Percentiles rank a stretch among this genome's conserved stretches.
phyloP scores from a whole-genome alignment of 1,284 basidiomycete species.

The Sporisorium reilianum region DNA sequence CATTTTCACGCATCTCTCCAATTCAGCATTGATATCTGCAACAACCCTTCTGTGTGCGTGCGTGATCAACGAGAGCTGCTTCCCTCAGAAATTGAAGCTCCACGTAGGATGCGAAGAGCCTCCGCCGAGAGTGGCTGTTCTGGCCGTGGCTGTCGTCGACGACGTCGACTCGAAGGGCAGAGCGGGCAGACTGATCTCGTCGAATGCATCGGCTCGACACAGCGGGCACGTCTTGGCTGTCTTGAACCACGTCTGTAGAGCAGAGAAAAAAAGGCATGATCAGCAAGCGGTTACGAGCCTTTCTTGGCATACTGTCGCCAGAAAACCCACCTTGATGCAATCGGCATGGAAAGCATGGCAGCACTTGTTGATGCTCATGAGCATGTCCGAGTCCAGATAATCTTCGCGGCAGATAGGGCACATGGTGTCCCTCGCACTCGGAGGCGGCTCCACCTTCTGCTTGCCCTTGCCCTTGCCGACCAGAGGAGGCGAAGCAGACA shows the following conservation, averaged over 20 bases:
- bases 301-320: neutral
- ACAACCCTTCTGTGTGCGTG: neutral
- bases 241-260: constrained; percentile 40
- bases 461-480: constrained; percentile 35
- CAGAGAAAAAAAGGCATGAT: neutral
- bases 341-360: constrained; percentile 47
- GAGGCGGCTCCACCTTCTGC: constrained; percentile 20
- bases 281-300: neutral
- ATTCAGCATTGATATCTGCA: neutral
- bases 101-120: neutral
- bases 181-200: constrained; percentile 24
- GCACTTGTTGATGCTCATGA: constrained; percentile 46
- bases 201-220: constrained; percentile 42
- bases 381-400: constrained; percentile 36
- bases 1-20: neutral
- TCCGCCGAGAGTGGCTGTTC: neutral
- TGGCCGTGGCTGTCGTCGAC: neutral
- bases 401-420: constrained; percentile 51
- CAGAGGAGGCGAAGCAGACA: constrained; percentile 12
- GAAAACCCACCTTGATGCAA: constrained; percentile 39
- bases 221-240: constrained; percentile 47
- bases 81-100: constrained; percentile 17
- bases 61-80: neutral
- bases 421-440: constrained; percentile 26
- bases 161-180: constrained; percentile 26